phyloP scores from a whole-genome alignment of 225 moss, liverwort and hornwort genomes.

The Sphagnum tenellum region DNA sequence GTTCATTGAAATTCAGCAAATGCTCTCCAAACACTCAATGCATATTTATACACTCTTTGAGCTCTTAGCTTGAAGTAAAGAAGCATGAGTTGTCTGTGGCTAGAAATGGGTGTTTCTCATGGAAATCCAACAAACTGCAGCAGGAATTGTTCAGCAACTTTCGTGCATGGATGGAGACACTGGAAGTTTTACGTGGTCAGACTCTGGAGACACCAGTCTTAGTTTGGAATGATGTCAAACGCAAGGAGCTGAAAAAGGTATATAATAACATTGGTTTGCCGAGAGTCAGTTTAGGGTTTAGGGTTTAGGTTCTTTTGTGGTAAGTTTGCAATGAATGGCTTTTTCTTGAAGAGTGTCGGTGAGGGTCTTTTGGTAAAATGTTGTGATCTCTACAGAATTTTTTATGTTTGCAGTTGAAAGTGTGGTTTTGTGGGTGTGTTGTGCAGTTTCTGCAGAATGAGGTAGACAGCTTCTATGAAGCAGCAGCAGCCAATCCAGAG shows the following conservation, averaged over 20 bases:
- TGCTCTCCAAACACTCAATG: too few relatives aligned
- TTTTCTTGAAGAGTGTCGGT: neutral
- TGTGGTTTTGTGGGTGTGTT: slow-evolving; percentile 5
- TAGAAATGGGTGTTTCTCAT: neutral
- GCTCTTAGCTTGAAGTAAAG: too few relatives aligned
- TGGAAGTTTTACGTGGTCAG: slow-evolving; percentile 68
- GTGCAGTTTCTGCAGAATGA: slow-evolving; percentile 88
- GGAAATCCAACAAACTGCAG: neutral
- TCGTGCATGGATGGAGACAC: slow-evolving; percentile 80
- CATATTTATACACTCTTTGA: too few relatives aligned
- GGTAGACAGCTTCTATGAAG: slow-evolving; percentile 64
- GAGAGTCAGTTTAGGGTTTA: too few relatives aligned
- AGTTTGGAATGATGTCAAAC: slow-evolving; percentile 97
- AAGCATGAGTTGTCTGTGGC: too few relatives aligned
- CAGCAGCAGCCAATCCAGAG: slow-evolving; percentile 54
- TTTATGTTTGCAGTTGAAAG: too few relatives aligned
- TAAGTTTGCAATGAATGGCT: neutral
- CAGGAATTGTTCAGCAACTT: slow-evolving; percentile 37
- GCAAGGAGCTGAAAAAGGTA: slow-evolving; percentile 84
- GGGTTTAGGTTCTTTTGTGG: neutral
- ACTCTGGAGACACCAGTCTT: slow-evolving; percentile 88
- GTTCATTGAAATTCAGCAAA: too few relatives aligned
- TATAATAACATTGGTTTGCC: neutral
- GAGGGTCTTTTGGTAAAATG: too few relatives aligned
- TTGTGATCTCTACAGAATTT: too few relatives aligned